A percentile compares a stretch with the other conserved stretches of the same genome.
These are phyloP conservation scores for Schizochytrium sp. DNA, from an alignment of 108 stramenopile genomes.

Conservation along the genomic window DNA sequence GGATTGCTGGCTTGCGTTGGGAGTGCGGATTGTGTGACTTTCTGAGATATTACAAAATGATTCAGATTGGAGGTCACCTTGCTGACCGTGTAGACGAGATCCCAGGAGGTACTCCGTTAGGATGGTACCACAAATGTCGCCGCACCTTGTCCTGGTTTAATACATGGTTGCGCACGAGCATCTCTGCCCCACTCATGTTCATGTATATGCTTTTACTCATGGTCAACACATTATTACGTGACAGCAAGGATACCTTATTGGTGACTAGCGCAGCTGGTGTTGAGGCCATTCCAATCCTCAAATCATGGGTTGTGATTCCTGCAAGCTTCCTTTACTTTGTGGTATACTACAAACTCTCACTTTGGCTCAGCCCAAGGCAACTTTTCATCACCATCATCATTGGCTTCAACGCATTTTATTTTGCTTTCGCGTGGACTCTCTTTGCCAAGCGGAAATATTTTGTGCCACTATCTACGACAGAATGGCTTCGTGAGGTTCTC, in stretches of 20 bases:
- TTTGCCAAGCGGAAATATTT: not conserved
- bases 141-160: not conserved
- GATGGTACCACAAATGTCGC: too few relatives aligned
- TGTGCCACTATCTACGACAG: not conserved
- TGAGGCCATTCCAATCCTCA: constrained; percentile 45
- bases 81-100: too few relatives aligned
- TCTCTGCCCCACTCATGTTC: constrained; percentile 49
- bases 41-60: too few relatives aligned
- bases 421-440: constrained; percentile 42
- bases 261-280: constrained; percentile 50
- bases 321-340: constrained; percentile 27
- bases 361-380: not conserved
- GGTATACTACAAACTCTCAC: constrained; percentile 48
- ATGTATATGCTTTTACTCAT: constrained; percentile 48
- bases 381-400: constrained; percentile 21
- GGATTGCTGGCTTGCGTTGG: too few relatives aligned
- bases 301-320: constrained; percentile 50
- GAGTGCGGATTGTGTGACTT: too few relatives aligned
- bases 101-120: too few relatives aligned
- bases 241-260: constrained; percentile 55
- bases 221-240: constrained; percentile 46
- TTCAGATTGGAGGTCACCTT: too few relatives aligned
- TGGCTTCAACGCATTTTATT: constrained; percentile 41
- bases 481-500: constrained; percentile 20
- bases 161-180: not conserved